These are phyloP conservation scores for Neurospora sp. DNA, from an alignment of 495 filamentous ascomycete species.

Conservation along the genomic window DNA sequence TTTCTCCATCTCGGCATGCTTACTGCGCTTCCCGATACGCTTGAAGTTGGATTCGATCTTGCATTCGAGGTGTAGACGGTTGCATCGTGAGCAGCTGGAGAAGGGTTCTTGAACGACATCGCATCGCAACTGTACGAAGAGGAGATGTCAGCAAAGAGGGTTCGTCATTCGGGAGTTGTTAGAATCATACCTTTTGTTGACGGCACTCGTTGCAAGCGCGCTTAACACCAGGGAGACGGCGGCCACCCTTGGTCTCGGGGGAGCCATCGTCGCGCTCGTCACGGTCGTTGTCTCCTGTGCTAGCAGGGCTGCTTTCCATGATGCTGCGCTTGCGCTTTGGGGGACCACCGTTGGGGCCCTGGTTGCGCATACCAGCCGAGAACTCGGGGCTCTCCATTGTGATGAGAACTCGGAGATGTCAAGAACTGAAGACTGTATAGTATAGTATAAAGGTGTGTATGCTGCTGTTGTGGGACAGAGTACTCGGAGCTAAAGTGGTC, in stretches of 20 bases:
- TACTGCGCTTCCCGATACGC: slow-evolving; percentile 79
- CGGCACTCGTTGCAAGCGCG: slow-evolving; percentile 91
- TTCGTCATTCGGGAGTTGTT: background rate
- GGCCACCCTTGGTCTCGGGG: slow-evolving; percentile 20
- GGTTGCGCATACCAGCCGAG: slow-evolving; percentile 31
- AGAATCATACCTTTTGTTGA: slow-evolving; percentile 63
- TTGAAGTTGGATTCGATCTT: slow-evolving; percentile 94
- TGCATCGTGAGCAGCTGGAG: slow-evolving; percentile 70
- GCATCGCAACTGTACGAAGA: slow-evolving; percentile 54
- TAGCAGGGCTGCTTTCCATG: slow-evolving; percentile 58
- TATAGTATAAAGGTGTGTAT: background rate
- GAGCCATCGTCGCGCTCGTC: slow-evolving; percentile 52
- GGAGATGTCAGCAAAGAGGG: slow-evolving; percentile 18
- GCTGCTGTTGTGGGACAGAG: background rate
- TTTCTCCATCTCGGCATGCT: slow-evolving; percentile 89
- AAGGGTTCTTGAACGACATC: slow-evolving; percentile 85
- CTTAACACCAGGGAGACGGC: slow-evolving; percentile 56
- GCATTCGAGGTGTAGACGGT: slow-evolving; percentile 75
- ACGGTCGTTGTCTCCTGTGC: slow-evolving; percentile 50
- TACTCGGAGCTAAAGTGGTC: background rate
- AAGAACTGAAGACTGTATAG: background rate
- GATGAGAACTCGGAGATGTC: background rate
- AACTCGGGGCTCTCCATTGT: slow-evolving; percentile 27
- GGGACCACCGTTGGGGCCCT: slow-evolving; percentile 25
- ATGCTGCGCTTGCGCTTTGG: slow-evolving; percentile 40